A percentile compares a stretch with the other conserved stretches of the same genome.
Conservation (phyloP, 495 filamentous ascomycete species). For the Cercophora samala region DNA sequence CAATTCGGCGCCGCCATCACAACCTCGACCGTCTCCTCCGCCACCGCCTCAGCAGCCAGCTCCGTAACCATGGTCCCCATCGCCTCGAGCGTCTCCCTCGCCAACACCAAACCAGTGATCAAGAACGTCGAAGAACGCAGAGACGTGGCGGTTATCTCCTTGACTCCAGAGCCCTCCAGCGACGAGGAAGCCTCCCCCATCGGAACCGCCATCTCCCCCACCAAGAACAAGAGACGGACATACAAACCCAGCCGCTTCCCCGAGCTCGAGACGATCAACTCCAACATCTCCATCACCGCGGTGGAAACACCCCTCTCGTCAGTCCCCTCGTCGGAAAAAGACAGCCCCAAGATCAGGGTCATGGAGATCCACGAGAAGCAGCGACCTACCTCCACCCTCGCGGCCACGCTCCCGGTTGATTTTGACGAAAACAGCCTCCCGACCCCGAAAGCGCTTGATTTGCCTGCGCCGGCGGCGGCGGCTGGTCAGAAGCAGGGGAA, state of each 20-base stretch:
- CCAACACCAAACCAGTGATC: conserved; percentile 9
- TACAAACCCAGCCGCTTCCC: conserved; percentile 24
- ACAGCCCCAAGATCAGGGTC: background rate
- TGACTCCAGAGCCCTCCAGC: background rate
- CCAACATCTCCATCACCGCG: conserved; percentile 17
- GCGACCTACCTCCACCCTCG: conserved; percentile 3
- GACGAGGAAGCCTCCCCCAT: conserved; percentile 9
- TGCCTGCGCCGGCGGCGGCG: conserved; percentile 8
- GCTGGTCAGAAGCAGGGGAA: conserved; percentile 25
- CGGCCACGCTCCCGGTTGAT: conserved; percentile 18
- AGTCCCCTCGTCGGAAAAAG: background rate
- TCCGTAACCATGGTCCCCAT: conserved; percentile 24
- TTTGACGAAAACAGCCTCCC: conserved; percentile 23
- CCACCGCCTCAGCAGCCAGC: conserved; percentile 21
- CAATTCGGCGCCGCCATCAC: conserved; percentile 25
- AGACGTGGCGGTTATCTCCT: background rate
- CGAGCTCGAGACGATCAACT: conserved; percentile 28
- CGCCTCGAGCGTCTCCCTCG: conserved; percentile 17
- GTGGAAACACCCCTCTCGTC: conserved; percentile 8
- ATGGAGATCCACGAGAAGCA: conserved; percentile 16
- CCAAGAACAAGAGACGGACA: conserved; percentile 12
- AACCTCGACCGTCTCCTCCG: conserved; percentile 14
- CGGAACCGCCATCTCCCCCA: background rate
- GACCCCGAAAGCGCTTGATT: conserved; percentile 15
- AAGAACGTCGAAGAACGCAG: background rate